A percentile compares a stretch with the other conserved stretches of the same genome.
phyloP scores from a whole-genome alignment of 345 rosid species.

The Populus deltoides region DNA sequence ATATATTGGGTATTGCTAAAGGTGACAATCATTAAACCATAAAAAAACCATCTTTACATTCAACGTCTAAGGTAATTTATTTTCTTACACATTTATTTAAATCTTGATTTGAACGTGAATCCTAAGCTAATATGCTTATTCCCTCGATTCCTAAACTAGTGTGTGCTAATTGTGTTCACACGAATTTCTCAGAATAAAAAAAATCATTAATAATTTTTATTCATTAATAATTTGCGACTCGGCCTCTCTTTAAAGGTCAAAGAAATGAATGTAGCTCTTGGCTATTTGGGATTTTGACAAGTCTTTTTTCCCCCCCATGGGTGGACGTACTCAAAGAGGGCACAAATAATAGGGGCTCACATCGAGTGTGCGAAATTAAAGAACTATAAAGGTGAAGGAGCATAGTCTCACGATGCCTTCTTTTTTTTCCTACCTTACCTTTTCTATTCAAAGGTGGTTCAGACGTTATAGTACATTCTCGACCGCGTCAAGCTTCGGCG shows the following conservation, averaged over 20 bases:
- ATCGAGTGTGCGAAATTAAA: neutral
- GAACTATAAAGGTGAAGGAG: neutral
- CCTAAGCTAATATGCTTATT: no score
- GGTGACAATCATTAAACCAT: no score
- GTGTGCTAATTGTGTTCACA: no score
- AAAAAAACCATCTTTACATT: no score
- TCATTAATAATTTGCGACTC: neutral
- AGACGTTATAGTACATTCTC: neutral
- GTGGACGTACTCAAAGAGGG: neutral
- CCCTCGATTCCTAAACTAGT: no score
- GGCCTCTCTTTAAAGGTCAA: neutral
- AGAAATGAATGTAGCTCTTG: neutral
- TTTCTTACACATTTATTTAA: no score
- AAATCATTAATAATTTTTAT: no score
- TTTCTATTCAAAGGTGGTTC: neutral
- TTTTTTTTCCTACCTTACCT: neutral
- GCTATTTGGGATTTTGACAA: neutral
- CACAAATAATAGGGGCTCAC: neutral
- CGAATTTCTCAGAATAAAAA: no score
- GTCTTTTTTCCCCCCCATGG: neutral
- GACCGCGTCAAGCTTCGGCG: constrained; percentile 19
- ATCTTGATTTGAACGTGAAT: no score
- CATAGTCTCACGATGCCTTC: neutral
- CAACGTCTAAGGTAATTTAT: no score
- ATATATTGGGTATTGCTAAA: no score